Base-by-base conservation (phyloP, 192 early-diverging fungal species). In the Cetraspora pellucida region DNA sequence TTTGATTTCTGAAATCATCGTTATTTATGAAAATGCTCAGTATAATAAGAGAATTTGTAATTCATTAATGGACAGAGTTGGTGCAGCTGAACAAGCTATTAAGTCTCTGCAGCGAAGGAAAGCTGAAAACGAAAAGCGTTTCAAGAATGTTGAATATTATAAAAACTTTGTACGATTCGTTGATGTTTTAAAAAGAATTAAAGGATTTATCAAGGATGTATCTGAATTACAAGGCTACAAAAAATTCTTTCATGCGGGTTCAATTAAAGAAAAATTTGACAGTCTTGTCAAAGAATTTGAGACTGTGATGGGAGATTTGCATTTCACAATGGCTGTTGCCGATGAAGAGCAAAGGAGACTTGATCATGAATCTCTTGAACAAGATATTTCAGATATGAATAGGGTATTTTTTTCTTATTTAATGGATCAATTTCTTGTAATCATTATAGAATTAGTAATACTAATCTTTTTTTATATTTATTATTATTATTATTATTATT, bases 11-110 rank as follows among this genome's bases (percentile, higher is more conserved):
- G 59, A 75, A 75, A 63, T 61, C 30, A 28, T 75, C 19, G 47
- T 30, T 31, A 66, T 66, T 16, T 76, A 66, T 76, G 74, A 76
- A 44, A 46, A 54, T 46, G 74, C 74, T 7, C 46, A 76, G 10
- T 66, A 76, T 67, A 76, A 76, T 27, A 76, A 66, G 66, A 76
- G 54, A 54, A 76, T 76, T 47, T 76, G 74, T 55, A 45, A 66
- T 66, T 64, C 63, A 0, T 31, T 76, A 14, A 50, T 66, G 30
- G 74, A 76, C 44, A 44, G 74, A 23, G 74, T 66, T 7, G 50
- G 44, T 31, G 28, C 50, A 3, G 74, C 74, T 14, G 30, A 76
- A 43, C 10, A 25, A 7, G 47, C 44, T 3, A 49, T 76, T 13
- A 76, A 49, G 44, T 25, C 28, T 16, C 27, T 76, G 14, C 17